These are phyloP conservation scores for Starmerella sp. DNA, from an alignment of 805 yeast genomes.

Conservation along the genomic window DNA sequence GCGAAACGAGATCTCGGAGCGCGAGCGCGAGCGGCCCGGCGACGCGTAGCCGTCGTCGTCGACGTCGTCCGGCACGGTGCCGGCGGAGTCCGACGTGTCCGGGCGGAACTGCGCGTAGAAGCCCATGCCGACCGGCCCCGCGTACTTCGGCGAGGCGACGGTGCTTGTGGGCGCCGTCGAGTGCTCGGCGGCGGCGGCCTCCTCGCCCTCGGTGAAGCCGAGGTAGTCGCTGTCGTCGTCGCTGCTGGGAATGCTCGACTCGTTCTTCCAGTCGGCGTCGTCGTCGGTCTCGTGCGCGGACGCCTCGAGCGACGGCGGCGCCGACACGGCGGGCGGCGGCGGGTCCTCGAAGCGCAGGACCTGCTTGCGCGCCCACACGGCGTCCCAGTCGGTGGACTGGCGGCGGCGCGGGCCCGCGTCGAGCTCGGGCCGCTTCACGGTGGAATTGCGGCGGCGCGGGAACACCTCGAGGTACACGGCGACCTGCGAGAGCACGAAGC, in stretches of 20 bases:
- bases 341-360: neutral
- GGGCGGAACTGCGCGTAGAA: slow-evolving; percentile 10
- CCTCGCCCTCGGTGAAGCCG: neutral
- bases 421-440: neutral
- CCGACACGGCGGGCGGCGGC: neutral
- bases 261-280: neutral
- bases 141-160: neutral
- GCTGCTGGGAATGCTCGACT: neutral
- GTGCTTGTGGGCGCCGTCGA: neutral
- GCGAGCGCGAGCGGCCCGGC: slow-evolving; percentile 2
- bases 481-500: slow-evolving; percentile 3
- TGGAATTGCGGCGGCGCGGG: neutral
- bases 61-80: neutral
- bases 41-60: slow-evolving; percentile 7
- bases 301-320: slow-evolving; percentile 1
- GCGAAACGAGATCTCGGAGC: neutral
- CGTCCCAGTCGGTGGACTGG: neutral
- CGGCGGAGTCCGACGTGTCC: neutral
- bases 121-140: slow-evolving; percentile 1
- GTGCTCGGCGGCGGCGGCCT: neutral
- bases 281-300: neutral
- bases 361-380: neutral
- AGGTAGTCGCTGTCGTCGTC: neutral
- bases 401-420: neutral
- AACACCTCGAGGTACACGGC: slow-evolving; percentile 5